Evolutionary conservation across 2,329 filamentous ascomycete genomes (phyloP), one percentile per base, ranked within the genome.

Genomic region (Sporothrix sp.): DNA sequence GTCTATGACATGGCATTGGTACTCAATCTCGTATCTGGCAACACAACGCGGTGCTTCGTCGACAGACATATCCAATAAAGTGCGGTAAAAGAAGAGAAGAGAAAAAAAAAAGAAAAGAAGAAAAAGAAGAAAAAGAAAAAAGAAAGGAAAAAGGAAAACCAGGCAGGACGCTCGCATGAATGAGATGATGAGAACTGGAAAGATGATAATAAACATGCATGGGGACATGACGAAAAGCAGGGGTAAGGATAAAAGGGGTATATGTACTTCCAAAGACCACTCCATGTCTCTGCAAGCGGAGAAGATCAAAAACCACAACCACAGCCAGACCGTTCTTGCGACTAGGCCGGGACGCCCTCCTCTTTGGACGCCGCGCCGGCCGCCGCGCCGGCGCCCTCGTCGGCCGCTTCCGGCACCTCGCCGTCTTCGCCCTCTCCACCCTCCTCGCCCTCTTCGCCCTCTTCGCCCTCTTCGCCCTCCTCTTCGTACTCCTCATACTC

Each of bases 381-480:
- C 2, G 28, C 54, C 18, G 48, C 53, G 32, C 44, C 56, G 18
- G 47, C 56, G 39, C 33, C 52, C 32, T 49, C 57, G 21, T 54
- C 61, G 10, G 45, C 40, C 3, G 33, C 39, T 14, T 37, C 37
- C 3, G 20, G 36, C 7, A 9, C 43, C 21, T 21, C 28, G 8
- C 27, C 36, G n/a, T 10, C 33, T 21, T 48, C 45, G 57, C 14
- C 18, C 18, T 20, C 25, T 16, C 39, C 28, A 21, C 18, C 50
- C 18, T 45, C 48, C 7, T 36, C 50, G 7, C 13, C 18, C 8
- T 46, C 49, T 1, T 5, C 52, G 16, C 39, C 42, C 2, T 39
- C 43, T 3, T 25, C 35, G 27, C 23, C 37, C 9, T 33, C 50
- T 13, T 30, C 51, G 2, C 38, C 44, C 7, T 30, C 43, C 13